A percentile compares a stretch with the other conserved stretches of the same genome.
Evolutionary conservation across 106 monocot genomes (phyloP).

Genomic region (Posidonia australis): DNA sequence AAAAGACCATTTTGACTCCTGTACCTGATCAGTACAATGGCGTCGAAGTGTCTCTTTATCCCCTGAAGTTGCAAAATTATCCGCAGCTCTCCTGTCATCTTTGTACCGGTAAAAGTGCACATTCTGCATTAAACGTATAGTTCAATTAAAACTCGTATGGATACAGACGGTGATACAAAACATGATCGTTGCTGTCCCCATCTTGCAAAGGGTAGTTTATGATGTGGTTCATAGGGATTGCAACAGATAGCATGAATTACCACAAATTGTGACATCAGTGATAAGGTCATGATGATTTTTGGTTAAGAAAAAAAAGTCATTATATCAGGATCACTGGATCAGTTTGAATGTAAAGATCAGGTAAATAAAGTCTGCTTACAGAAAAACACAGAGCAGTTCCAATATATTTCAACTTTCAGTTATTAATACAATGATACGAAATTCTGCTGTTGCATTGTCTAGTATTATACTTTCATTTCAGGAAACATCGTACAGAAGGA

Average conservation of each 20-base stretch:
- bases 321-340: too few relatives aligned
- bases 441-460: too few relatives aligned
- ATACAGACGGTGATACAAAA: background rate
- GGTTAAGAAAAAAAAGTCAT: too few relatives aligned
- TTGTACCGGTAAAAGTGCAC: constrained; percentile 15
- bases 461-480: too few relatives aligned
- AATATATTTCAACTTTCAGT: too few relatives aligned
- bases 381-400: too few relatives aligned
- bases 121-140: constrained; percentile 6
- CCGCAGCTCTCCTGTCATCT: constrained; percentile 10
- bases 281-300: too few relatives aligned
- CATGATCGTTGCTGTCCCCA: background rate
- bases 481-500: too few relatives aligned
- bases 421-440: too few relatives aligned
- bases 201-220: background rate
- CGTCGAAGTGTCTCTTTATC: constrained; percentile 6
- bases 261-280: background rate
- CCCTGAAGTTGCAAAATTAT: background rate
- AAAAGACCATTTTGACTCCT: background rate
- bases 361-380: too few relatives aligned
- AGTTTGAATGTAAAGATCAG: too few relatives aligned
- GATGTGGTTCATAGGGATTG: too few relatives aligned
- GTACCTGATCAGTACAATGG: constrained; percentile 15
- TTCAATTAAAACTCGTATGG: background rate
- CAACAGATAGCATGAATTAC: background rate